A percentile compares a stretch with the other conserved stretches of the same genome.
These are phyloP conservation scores for Heterobasidion occidentale DNA, from an alignment of 1,284 basidiomycete species.

Conservation along the genomic window DNA sequence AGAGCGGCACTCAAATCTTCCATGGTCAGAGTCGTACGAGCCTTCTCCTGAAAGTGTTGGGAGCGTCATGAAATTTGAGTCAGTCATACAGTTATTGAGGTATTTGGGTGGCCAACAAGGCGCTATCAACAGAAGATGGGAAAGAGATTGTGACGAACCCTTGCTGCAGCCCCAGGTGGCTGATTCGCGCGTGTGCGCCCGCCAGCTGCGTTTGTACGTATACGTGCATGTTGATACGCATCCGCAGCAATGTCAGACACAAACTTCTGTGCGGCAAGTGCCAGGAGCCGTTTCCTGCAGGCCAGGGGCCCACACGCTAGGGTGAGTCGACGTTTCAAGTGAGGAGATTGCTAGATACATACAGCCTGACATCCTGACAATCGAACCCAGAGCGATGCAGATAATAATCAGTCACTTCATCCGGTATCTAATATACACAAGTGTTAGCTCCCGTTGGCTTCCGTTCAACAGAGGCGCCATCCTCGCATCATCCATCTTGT, in stretches of 20 bases:
- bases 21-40: conserved; percentile 96
- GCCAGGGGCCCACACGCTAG: not conserved
- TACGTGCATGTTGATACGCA: conserved; percentile 95
- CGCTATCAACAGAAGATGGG: not conserved
- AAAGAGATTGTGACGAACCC: conserved; percentile 31
- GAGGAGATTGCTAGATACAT: conserved; percentile 21
- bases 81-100: not conserved
- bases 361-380: conserved; percentile 90
- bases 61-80: not conserved
- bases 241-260: conserved; percentile 96
- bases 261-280: conserved; percentile 96
- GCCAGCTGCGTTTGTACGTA: conserved; percentile 75
- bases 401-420: conserved; percentile 98
- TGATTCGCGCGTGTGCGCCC: conserved; percentile 59
- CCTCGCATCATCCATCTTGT: not conserved
- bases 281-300: conserved; percentile 83
- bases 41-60: conserved; percentile 63
- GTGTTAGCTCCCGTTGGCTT: not conserved
- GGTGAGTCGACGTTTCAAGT: not conserved
- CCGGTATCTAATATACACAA: conserved; percentile 73
- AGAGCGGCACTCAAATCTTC: conserved; percentile 92
- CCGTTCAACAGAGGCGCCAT: not conserved
- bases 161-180: conserved; percentile 46
- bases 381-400: conserved; percentile 96
- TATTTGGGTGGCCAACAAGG: not conserved